Conservation (phyloP, 768 basidiomycete genomes). For the Suillus discolor region DNA sequence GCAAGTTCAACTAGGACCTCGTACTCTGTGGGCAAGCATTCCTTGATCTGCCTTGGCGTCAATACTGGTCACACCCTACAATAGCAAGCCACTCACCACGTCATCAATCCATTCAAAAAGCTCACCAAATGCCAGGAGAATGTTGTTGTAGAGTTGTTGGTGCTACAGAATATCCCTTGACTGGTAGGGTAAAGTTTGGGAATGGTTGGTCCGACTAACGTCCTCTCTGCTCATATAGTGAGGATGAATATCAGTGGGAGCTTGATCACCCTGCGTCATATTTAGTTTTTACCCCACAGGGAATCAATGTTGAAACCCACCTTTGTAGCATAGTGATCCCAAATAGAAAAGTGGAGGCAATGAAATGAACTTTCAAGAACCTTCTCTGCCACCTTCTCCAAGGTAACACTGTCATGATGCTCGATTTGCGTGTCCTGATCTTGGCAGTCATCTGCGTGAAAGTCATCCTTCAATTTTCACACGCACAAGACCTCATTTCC, state of each 20-base stretch:
- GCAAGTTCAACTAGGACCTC: neutral
- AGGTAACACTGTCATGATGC: no score
- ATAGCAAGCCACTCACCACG: neutral
- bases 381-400: no score
- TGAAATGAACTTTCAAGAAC: no score
- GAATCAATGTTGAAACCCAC: neutral
- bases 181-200: no score
- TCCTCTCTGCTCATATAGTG: neutral
- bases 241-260: neutral
- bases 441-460: neutral
- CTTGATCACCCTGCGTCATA: neutral
- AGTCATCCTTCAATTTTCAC: neutral
- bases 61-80: neutral
- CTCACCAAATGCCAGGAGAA: neutral
- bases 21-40: constrained; percentile 3
- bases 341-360: neutral
- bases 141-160: neutral
- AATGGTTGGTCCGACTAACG: neutral
- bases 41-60: neutral
- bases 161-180: neutral
- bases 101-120: neutral
- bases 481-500: neutral
- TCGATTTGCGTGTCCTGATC: no score
- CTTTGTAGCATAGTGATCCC: neutral
- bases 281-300: neutral